Base-by-base conservation (phyloP, 495 filamentous ascomycete species). In the Penicillium paxilli region DNA sequence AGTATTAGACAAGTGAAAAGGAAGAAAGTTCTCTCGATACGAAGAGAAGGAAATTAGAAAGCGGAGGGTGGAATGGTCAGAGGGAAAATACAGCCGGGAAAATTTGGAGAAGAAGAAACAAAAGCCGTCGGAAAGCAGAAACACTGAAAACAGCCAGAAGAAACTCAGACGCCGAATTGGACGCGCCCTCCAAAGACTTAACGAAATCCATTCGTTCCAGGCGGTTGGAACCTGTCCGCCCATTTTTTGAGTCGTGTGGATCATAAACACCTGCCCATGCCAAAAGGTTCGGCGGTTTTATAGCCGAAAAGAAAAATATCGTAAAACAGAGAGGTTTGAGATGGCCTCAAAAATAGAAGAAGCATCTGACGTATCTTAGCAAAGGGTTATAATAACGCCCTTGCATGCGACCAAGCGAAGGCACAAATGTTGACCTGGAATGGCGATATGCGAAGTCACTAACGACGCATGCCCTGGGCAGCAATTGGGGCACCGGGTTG, bases 201-300 rank as follows among this genome's bases (percentile, higher is more conserved):
- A 52, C 51, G 53, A 65, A 56, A 64, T 62, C 60, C 63, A 62
- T 59, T 49, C 59, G 55, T 57, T 64, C 58, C 61, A 62, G 58
- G 60, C 57, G 61, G 63, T 58, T 55, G 56, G 44, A 65, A 67
- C 63, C 55, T 65, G 58, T 61, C 62, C 60, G 52, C 68, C 61
- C 70, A 58, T 68, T 73, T 74, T n/a, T 70, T 70, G 63, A 64
- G 63, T 67, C 70, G 62, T 69, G 69, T 66, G 64, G 63, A 73
- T 75, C 72, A 65, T 73, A 52, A 75, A 73, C 71, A 75, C 72
- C 72, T 68, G 65, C 52, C 72, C 67, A 73, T 75, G 72, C 72
- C 70, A 69, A 56, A 61, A 64, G 54, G 42, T 50, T 65, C 52
- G 62, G 51, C 52, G 48, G 22, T 57, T 52, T 24, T 51, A 57